Conservation (phyloP, 768 basidiomycete genomes). For the Kwoniella mangroviensis region DNA sequence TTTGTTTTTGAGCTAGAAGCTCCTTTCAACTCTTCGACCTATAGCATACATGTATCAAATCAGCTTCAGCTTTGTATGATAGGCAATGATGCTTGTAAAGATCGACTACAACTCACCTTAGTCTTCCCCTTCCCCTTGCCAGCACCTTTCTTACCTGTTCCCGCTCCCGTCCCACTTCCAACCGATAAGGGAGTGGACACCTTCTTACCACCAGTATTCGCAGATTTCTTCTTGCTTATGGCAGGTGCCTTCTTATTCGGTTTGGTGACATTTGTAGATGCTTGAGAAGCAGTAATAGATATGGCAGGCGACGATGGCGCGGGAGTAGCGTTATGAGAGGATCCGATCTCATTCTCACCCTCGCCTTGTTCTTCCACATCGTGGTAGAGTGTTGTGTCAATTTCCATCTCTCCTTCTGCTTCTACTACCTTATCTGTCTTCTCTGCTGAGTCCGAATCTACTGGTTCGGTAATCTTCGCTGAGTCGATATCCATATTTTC, state of each 20-base stretch:
- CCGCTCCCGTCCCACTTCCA: neutral
- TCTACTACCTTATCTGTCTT: neutral
- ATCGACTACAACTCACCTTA: conserved; percentile 12
- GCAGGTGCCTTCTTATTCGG: conserved; percentile 2
- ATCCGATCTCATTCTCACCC: neutral
- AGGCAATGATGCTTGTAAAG: neutral
- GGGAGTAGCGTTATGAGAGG: neutral
- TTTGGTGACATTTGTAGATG: neutral
- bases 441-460: neutral
- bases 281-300: neutral
- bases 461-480: neutral
- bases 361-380: neutral
- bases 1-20: conserved; percentile 1
- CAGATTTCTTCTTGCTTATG: conserved; percentile 10
- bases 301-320: conserved; percentile 14
- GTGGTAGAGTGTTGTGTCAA: neutral
- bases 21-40: conserved; percentile 33
- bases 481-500: conserved; percentile 22
- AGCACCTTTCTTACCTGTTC: conserved; percentile 14
- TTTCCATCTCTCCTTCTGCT: conserved; percentile 9
- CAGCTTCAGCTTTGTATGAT: neutral
- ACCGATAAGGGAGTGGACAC: neutral
- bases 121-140: conserved; percentile 22
- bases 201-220: conserved; percentile 9
- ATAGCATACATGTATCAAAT: neutral